Percentiles rank a stretch among this genome's conserved stretches.
Evolutionary conservation across 2,329 filamentous ascomycete genomes (phyloP).

Genomic region (Xylariaceae sp.): DNA sequence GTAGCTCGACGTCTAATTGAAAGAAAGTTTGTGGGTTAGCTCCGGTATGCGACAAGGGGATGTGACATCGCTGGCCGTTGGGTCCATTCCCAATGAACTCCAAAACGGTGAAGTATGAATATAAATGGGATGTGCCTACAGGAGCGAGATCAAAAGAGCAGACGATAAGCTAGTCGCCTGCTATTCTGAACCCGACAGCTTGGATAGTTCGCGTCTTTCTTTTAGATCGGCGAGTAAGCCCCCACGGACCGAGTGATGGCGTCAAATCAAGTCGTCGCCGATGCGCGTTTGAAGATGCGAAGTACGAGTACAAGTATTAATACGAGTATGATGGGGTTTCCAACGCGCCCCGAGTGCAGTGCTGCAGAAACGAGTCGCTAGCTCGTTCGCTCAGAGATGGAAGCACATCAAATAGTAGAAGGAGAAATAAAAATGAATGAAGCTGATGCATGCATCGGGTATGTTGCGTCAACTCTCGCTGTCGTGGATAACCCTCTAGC

Average conservation of each 20-base stretch:
- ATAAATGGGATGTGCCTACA: conserved; percentile 13
- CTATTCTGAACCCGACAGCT: conserved; percentile 18
- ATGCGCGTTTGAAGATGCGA: not conserved
- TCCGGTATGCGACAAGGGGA: conserved; percentile 5
- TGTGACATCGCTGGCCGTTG: not conserved
- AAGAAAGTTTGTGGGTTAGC: conserved; percentile 11
- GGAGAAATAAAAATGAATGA: conserved; percentile 19
- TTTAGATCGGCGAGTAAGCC: conserved; percentile 1
- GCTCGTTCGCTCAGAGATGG: conserved; percentile 8
- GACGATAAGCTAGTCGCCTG: conserved; percentile 22
- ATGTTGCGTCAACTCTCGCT: conserved; percentile 2
- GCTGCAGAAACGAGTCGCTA: conserved; percentile 6
- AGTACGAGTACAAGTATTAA: no score
- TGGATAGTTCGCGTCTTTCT: conserved; percentile 10
- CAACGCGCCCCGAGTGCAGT: conserved; percentile 11
- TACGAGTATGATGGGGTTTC: not conserved
- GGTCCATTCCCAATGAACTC: not conserved
- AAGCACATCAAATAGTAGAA: conserved; percentile 11
- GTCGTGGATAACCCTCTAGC: conserved; percentile 8
- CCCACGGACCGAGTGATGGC: conserved; percentile 1
- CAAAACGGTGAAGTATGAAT: conserved; percentile 1
- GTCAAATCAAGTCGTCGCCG: not conserved
- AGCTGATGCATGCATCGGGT: conserved; percentile 24
- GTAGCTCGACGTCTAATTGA: conserved; percentile 38
- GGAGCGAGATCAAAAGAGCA: conserved; percentile 22